phyloP scores from a whole-genome alignment of 352 stramenopile genomes.

The Globisporangium parvum region DNA sequence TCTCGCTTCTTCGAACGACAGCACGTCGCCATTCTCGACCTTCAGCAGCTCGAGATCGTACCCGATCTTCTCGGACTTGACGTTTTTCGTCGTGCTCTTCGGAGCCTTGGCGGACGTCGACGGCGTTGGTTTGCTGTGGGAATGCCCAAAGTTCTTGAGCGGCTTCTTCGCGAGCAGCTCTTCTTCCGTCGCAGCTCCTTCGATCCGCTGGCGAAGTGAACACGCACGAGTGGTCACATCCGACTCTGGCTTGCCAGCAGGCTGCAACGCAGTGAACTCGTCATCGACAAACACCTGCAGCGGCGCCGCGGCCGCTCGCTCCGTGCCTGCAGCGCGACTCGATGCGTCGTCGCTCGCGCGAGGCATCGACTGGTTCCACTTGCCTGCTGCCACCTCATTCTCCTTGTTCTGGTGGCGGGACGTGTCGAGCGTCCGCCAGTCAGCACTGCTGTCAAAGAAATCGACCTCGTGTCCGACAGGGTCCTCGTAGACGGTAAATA shows the following conservation, averaged over 20 bases:
- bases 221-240: constrained; percentile 48
- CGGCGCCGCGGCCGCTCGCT: constrained; percentile 3
- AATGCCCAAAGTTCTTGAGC: constrained; percentile 61
- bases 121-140: background rate
- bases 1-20: constrained; percentile 82
- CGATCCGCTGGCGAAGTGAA: constrained; percentile 67
- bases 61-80: constrained; percentile 22
- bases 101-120: constrained; percentile 11
- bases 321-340: background rate
- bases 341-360: background rate
- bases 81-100: constrained; percentile 12
- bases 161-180: constrained; percentile 66
- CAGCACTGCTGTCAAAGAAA: constrained; percentile 47
- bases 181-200: constrained; percentile 64
- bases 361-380: constrained; percentile 37
- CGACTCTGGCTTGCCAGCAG: constrained; percentile 11
- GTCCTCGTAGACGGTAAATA: constrained; percentile 83
- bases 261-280: constrained; percentile 30
- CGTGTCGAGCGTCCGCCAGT: constrained; percentile 66
- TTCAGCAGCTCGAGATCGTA: constrained; percentile 45
- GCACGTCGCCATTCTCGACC: constrained; percentile 27
- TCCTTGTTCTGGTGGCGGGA: constrained; percentile 75
- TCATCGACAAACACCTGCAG: constrained; percentile 80
- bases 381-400: constrained; percentile 45
- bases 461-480: constrained; percentile 43